These are phyloP conservation scores for Trypanosoma lewisi DNA, from an alignment of 208 protist genomes.

Conservation along the genomic window DNA sequence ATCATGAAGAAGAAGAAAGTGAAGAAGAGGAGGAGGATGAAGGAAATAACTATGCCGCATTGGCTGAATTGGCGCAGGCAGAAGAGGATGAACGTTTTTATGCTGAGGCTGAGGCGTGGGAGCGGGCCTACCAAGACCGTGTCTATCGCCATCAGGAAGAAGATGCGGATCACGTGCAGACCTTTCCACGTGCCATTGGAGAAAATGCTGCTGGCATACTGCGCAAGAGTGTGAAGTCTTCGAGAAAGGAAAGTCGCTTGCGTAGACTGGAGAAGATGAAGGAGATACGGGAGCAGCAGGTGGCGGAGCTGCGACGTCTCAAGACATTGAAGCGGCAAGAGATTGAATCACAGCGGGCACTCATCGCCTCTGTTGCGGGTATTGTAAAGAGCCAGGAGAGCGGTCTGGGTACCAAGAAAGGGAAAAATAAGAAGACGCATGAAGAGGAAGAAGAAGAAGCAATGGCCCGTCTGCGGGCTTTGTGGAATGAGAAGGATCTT, in stretches of 20 bases:
- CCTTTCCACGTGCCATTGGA: constrained; percentile 79
- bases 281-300: constrained; percentile 57
- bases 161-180: constrained; percentile 50
- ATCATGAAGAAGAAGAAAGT: constrained; percentile 31
- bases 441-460: constrained; percentile 55
- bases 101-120: constrained; percentile 79
- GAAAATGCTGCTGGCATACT: constrained; percentile 67
- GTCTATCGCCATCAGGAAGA: constrained; percentile 86
- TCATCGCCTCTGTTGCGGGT: constrained; percentile 82
- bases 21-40: constrained; percentile 24
- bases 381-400: constrained; percentile 22
- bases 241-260: constrained; percentile 79
- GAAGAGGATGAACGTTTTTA: constrained; percentile 87
- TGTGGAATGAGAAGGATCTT: constrained; percentile 83
- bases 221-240: constrained; percentile 43
- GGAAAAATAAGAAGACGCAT: constrained; percentile 5
- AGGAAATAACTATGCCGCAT: constrained; percentile 37
- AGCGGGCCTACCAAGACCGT: constrained; percentile 80
- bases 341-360: constrained; percentile 76
- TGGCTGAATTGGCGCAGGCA: constrained; percentile 66
- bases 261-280: constrained; percentile 70
- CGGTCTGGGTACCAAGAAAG: constrained; percentile 17
- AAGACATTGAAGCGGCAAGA: constrained; percentile 90
- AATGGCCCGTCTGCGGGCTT: constrained; percentile 48
- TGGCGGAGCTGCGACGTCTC: constrained; percentile 87